Evolutionary conservation across 176 grass and related monocot species (phyloP), one percentile per base, ranked within the genome.

Genomic region (Saccharum spontaneum): DNA sequence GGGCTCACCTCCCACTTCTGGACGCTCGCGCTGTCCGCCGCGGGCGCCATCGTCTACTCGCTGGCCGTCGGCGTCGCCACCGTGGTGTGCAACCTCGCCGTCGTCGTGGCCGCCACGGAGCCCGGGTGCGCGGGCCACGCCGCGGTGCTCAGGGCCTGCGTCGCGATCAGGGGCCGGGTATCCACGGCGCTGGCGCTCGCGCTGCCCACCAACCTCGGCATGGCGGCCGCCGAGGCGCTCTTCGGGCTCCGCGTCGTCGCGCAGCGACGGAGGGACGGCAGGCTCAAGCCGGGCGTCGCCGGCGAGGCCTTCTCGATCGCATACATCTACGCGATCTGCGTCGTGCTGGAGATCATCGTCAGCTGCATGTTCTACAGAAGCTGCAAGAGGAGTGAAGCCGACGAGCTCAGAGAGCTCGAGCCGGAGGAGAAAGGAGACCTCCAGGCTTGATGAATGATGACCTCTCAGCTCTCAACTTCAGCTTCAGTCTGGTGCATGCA

Each of bases 311-410:
- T 94, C 87, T 94, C 91, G 0, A 89, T 99, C 69, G 89, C 88
- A 0, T 99, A 96, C 72, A 87, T 99, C 74, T 88, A 99, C 73
- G 84, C 91, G 4, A 39, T 99, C 46, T 85, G 92, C 55, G 77
- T 94, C 13, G 94, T 96, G 30, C 73, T 99, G n/a, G 97, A 99
- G 89, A 92, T 94, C 50, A 86, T 99, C 78, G 84, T 94, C 17
- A 92, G 75, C 74, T 96, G 90, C 79, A 82, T 94, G 48, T 99
- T 90, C 48, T 99, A 87, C 87, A 9, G 52, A 75, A 92, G 74
- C 45, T 96, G 91, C 75, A 83, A 43, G 49, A 77, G 45, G 65
- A 86, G 74, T 5, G 90, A 91, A 0, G 79, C 86, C 1, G 93
- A 87, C 1, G 86, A 91, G 48, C 40, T 79, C 40, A 87, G 84